Percentiles rank a stretch among this genome's conserved stretches.
phyloP scores from a whole-genome alignment of 1,284 basidiomycete species.

The Mycena citricolor region DNA sequence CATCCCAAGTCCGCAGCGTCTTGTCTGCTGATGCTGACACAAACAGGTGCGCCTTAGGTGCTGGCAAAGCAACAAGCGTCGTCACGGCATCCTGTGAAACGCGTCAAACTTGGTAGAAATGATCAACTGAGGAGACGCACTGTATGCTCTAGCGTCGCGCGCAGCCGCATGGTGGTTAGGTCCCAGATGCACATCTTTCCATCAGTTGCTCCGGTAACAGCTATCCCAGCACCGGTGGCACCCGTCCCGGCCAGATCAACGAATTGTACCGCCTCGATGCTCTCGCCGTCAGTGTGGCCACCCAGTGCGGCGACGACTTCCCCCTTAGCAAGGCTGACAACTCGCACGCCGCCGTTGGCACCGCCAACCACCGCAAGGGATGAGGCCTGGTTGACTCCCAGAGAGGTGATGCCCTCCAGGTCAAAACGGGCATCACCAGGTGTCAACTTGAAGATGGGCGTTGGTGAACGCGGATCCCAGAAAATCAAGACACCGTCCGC shows the following conservation, averaged over 20 bases:
- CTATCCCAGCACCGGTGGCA: slow-evolving; percentile 59
- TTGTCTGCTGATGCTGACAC: slow-evolving; percentile 86
- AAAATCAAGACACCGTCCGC: slow-evolving; percentile 83
- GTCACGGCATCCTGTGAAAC: slow-evolving; percentile 80
- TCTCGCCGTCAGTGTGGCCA: slow-evolving; percentile 87
- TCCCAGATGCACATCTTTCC: slow-evolving; percentile 96
- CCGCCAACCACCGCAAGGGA: slow-evolving; percentile 90
- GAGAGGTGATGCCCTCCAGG: slow-evolving; percentile 80
- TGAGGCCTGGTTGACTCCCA: slow-evolving; percentile 83
- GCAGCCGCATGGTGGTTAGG: slow-evolving; percentile 77
- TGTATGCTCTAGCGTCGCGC: slow-evolving; percentile 78
- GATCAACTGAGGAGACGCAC: slow-evolving; percentile 42
- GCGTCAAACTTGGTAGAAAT: slow-evolving; percentile 20
- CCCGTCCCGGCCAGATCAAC: slow-evolving; percentile 69
- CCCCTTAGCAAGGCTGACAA: slow-evolving; percentile 86
- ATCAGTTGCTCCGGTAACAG: slow-evolving; percentile 90
- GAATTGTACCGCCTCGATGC: slow-evolving; percentile 88
- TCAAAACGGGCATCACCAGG: slow-evolving; percentile 74
- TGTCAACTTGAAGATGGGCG: slow-evolving; percentile 81
- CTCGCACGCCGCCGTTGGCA: slow-evolving; percentile 77
- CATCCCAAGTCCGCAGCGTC: slow-evolving; percentile 91
- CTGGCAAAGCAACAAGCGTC: slow-evolving; percentile 70
- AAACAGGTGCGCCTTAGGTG: slow-evolving; percentile 72
- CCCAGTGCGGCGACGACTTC: slow-evolving; percentile 79
- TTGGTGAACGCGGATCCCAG: slow-evolving; percentile 87